These are phyloP conservation scores for Lecanosticta acicola DNA, from an alignment of 2,329 filamentous ascomycete species.

Conservation along the genomic window DNA sequence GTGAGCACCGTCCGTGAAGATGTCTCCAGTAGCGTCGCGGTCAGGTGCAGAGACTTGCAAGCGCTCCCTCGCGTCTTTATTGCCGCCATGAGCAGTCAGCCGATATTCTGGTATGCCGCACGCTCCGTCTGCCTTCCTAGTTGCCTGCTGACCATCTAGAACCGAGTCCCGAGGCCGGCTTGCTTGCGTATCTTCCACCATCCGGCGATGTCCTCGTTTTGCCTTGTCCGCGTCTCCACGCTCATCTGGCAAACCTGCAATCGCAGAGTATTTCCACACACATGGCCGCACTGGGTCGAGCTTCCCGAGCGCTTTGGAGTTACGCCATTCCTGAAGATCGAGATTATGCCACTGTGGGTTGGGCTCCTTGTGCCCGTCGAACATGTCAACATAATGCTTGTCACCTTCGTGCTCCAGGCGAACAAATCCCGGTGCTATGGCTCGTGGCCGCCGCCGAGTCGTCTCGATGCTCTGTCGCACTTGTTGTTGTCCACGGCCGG, in stretches of 20 bases:
- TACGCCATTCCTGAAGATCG: not conserved
- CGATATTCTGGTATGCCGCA: too few species aligned
- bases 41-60: too few species aligned
- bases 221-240: too few species aligned
- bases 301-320: not conserved
- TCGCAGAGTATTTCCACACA: not conserved
- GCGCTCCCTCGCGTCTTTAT: too few species aligned
- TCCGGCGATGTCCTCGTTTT: too few species aligned
- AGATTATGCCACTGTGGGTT: not conserved
- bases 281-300: not conserved
- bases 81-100: too few species aligned
- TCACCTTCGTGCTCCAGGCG: not conserved
- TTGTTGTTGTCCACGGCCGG: not conserved
- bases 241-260: not conserved
- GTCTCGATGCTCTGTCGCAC: not conserved
- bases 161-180: too few species aligned
- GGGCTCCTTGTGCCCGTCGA: not conserved
- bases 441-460: not conserved
- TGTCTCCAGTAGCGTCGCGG: too few species aligned
- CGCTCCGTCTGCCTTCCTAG: too few species aligned
- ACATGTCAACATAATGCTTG: not conserved
- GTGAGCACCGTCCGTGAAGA: not conserved
- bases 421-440: not conserved
- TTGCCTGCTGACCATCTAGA: too few species aligned
- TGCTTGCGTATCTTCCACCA: too few species aligned